phyloP scores from a whole-genome alignment of 768 basidiomycete species.

The Tricholoma flavovirens region DNA sequence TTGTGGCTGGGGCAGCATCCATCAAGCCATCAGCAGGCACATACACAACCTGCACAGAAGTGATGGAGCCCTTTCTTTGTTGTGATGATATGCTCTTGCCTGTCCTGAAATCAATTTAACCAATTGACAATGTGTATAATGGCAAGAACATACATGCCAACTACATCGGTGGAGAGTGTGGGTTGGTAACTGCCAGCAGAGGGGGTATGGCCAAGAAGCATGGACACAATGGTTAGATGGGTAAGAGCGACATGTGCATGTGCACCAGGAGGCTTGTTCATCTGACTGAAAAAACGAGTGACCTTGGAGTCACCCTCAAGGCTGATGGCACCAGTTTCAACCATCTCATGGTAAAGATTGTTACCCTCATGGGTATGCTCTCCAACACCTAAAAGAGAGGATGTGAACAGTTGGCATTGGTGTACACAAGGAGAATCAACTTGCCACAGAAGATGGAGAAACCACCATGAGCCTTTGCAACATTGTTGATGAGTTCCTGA shows the following conservation, averaged over 20 bases:
- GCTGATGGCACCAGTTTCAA: slow-evolving; percentile 99
- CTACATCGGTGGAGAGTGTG: slow-evolving; percentile 99
- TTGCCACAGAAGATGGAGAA: slow-evolving; percentile 98
- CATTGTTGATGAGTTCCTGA: slow-evolving; percentile 99
- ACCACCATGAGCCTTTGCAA: slow-evolving; percentile 99
- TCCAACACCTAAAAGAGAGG: slow-evolving; percentile 74
- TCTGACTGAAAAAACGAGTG: slow-evolving; percentile 99
- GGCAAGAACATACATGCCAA: slow-evolving; percentile 76
- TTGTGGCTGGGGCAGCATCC: slow-evolving; percentile 98
- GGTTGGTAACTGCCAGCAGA: slow-evolving; percentile 99
- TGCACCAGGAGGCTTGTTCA: slow-evolving; percentile 99
- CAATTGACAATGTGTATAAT: slow-evolving; percentile 6
- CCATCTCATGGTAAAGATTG: slow-evolving; percentile 99
- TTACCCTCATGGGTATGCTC: slow-evolving; percentile 99
- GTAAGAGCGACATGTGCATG: slow-evolving; percentile 99
- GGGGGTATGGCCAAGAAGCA: slow-evolving; percentile 98
- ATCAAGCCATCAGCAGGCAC: slow-evolving; percentile 99
- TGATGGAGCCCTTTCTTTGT: slow-evolving; percentile 99
- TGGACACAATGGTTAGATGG: slow-evolving; percentile 99
- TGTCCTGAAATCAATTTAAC: slow-evolving; percentile 28
- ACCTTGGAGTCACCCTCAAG: slow-evolving; percentile 99
- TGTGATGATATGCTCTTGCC: slow-evolving; percentile 99
- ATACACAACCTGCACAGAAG: slow-evolving; percentile 99
- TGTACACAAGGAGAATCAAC: slow-evolving; percentile 18
- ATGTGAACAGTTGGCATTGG: background rate